Evolutionary conservation across 208 protist genomes (phyloP), one percentile per base, ranked within the genome.

Genomic region (Sergeia podlipaevii): DNA sequence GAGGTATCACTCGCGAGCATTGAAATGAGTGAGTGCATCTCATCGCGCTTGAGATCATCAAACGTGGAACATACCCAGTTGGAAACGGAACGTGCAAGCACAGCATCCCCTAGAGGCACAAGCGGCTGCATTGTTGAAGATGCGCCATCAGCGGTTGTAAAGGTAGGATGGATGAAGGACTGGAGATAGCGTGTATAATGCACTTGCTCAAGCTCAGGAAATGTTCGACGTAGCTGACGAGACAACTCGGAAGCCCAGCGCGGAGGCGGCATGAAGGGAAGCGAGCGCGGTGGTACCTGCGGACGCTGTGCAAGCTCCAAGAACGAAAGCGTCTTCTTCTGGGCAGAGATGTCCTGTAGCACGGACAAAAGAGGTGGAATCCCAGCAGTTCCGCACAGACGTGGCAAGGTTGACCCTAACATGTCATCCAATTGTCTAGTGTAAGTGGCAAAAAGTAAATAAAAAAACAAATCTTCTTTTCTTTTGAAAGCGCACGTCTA

Each of bases 111-210:
- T 3, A 91, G 30, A 10, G 69, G 63, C 42, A 55, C 36, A 29
- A 87, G 74, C 24, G 76, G 58, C 28, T 65, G 65, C 84, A 91
- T 92, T 10, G 82, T 95, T 20, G 67, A 73, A 6, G 34, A 46
- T 20, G 42, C 63, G 18, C 70, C 82, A 17, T 74, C 74, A 21
- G 64, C 51, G 27, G 79, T 77, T 24, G 73, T 90, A 45, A 93
- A 95, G 49, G 68, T 89, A 39, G 89, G 80, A 65, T 95, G 89
- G 38, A 93, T 81, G 70, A 95, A 92, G 0, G 78, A 48, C 37
- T 85, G 82, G 43, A 93, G 53, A 50, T 77, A 91, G 4, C 71
- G 67, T 41, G 73, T 53, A 34, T 75, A 70, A 50, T 89, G 81
- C 13, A 32, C 10, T 32, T 69, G 62, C 7, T 24, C 34, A 17